Base-by-base conservation (phyloP, 306 rosid genomes). In the Canavalia ensiformis region DNA sequence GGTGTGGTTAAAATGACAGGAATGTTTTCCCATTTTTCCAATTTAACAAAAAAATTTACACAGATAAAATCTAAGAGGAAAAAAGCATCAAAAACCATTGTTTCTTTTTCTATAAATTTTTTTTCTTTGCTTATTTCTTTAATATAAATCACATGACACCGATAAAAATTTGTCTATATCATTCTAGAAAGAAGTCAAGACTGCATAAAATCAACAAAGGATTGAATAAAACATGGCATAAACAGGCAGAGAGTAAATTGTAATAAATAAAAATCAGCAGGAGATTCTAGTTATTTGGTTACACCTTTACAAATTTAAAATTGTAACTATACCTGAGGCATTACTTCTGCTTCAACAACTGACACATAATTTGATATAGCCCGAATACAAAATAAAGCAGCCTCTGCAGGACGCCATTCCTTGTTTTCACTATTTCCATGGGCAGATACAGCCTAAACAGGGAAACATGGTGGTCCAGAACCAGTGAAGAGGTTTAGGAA, bases 341-440 rank as follows among this genome's bases (percentile, higher is more conserved):
- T 93, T 85, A 93, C 94, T 92, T 92, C 97, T 59, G 95, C 86
- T 89, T 96, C 99, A 74, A 90, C 93, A 67, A 84, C 84, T 55
- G 98, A 92, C 50, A 96, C 99, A 81, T 93, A 90, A 72, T 69
- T 88, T 85, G 98, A 92, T 87, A 96, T 90, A 39, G 99, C 99
- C 70, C 91, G 92, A 62, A 96, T 94, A 84, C 99, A 94, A 82
- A 96, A 96, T 79, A 96, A 85, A 88, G 98, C 92, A 85, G 99
- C 99, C 87, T 96, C 99, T 4, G 93, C 97, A 52, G 94, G 92
- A 55, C 92, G 91, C 99, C 99, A 96, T 89, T 92, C 98, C 81
- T 86, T 82, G 13, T 74, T 85, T 79, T 88, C 97, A 69, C 85
- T 89, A 82, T 86, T 93, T 69, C 92, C 88, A 84, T 86, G 91